These are phyloP conservation scores for Colletotrichum sp. DNA, from an alignment of 2,329 filamentous ascomycete genomes.

Conservation along the genomic window DNA sequence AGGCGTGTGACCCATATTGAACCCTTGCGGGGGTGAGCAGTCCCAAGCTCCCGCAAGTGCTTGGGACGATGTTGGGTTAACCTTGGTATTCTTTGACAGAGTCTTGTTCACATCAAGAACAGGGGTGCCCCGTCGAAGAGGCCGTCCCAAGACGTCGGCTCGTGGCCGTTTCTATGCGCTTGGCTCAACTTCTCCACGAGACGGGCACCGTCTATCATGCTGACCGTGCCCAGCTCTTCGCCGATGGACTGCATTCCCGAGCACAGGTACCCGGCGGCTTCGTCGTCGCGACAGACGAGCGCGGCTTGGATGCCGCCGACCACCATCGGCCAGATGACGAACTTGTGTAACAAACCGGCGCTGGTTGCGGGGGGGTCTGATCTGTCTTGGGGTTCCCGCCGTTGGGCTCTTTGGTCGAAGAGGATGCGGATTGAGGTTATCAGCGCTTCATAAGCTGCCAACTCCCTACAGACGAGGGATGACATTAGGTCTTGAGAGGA, in stretches of 20 bases:
- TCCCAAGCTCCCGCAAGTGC: background rate
- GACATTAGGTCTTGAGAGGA: rapidly evolving
- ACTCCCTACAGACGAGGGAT: background rate
- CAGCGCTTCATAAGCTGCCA: background rate
- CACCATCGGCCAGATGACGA: slow-evolving; percentile 4
- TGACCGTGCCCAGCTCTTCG: background rate
- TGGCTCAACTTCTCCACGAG: background rate
- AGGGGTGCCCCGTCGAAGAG: slow-evolving; percentile 8
- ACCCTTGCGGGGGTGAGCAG: background rate
- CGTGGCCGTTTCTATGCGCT: background rate
- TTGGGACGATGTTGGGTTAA: background rate
- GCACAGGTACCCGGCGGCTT: background rate
- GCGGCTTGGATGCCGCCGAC: background rate
- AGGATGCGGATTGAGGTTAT: background rate
- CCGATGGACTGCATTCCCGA: background rate
- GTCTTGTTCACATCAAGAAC: background rate
- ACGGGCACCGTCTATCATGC: slow-evolving; percentile 12
- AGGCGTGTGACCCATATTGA: background rate
- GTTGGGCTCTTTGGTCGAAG: background rate
- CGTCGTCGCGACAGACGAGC: background rate
- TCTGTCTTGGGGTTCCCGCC: background rate
- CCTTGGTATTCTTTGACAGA: background rate
- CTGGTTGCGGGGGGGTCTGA: background rate
- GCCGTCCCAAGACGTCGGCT: background rate
- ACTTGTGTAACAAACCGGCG: background rate